These are phyloP conservation scores for Chondrostereum purpureum DNA, from an alignment of 1,284 basidiomycete genomes.

Conservation along the genomic window DNA sequence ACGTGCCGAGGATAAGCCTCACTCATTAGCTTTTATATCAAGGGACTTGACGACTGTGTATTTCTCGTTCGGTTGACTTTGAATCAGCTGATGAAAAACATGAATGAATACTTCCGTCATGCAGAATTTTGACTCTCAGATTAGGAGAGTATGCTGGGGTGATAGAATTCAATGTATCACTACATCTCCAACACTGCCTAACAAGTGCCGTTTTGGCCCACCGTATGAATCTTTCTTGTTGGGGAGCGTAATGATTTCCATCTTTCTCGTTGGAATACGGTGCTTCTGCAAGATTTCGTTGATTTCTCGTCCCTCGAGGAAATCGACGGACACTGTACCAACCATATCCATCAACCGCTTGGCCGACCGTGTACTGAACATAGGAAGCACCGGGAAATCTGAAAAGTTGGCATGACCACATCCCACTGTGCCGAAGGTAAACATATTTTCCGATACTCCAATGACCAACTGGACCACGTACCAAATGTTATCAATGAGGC, in stretches of 20 bases:
- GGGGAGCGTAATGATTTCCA: conserved; percentile 38
- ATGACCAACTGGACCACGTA: conserved; percentile 18
- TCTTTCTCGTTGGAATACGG: conserved; percentile 24
- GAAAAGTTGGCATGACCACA: conserved; percentile 53
- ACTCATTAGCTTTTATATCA: too few species aligned
- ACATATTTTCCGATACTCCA: conserved; percentile 4
- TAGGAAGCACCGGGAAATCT: conserved; percentile 44
- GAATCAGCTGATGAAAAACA: too few species aligned
- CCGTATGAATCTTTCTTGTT: conserved; percentile 32
- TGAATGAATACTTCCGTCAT: too few species aligned
- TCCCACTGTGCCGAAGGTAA: conserved; percentile 30
- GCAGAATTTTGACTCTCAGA: too few species aligned
- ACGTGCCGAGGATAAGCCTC: too few species aligned
- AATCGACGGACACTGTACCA: conserved; percentile 37
- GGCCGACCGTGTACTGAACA: conserved; percentile 30
- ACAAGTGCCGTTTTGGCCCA: conserved; percentile 36
- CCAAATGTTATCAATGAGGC: conserved; percentile 46
- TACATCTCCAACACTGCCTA: conserved; percentile 45
- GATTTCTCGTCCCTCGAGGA: conserved; percentile 35
- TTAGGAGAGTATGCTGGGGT: neutral
- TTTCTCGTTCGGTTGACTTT: too few species aligned
- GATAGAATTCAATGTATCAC: conserved; percentile 36
- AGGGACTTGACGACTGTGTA: too few species aligned
- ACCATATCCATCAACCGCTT: conserved; percentile 34
- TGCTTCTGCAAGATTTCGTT: conserved; percentile 20